Evolutionary conservation across 495 filamentous ascomycete genomes (phyloP).

Genomic region (Schizothecium vesticola): DNA sequence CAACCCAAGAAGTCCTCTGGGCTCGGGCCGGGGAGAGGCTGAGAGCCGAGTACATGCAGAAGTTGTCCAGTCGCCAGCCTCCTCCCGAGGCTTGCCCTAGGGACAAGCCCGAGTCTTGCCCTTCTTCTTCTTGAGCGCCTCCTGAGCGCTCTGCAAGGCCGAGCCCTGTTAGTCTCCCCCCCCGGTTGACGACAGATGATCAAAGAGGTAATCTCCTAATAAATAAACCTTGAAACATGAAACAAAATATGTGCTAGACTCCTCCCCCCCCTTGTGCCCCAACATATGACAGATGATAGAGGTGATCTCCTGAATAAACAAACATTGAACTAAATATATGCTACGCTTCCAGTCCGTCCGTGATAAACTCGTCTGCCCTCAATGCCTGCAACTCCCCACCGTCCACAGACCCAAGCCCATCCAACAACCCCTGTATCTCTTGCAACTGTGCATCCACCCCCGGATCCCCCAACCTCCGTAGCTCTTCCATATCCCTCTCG

Average conservation of each 20-base stretch:
- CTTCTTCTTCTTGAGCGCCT: not conserved
- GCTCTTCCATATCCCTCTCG: slow-evolving; percentile 17
- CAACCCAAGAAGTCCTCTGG: too few relatives aligned
- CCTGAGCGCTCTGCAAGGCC: not conserved
- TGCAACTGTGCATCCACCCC: slow-evolving; percentile 23
- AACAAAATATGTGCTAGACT: too few relatives aligned
- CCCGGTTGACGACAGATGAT: too few relatives aligned
- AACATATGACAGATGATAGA: too few relatives aligned
- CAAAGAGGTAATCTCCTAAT: too few relatives aligned
- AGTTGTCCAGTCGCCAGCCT: not conserved
- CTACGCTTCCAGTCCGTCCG: not conserved
- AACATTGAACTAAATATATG: not conserved
- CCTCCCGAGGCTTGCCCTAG: not conserved
- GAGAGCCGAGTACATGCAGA: not conserved
- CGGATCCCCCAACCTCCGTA: slow-evolving; percentile 17
- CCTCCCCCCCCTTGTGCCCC: too few relatives aligned
- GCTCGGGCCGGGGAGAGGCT: not conserved
- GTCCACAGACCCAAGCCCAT: slow-evolving; percentile 18
- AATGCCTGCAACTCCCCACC: slow-evolving; percentile 1
- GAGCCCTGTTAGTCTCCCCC: not conserved
- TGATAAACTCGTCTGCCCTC: slow-evolving; percentile 10
- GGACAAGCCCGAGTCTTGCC: not conserved
- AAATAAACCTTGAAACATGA: too few relatives aligned
- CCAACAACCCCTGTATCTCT: slow-evolving; percentile 26
- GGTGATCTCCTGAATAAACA: not conserved